phyloP scores from a whole-genome alignment of 202 grass and related monocot genomes.

The Carex arenaria region DNA sequence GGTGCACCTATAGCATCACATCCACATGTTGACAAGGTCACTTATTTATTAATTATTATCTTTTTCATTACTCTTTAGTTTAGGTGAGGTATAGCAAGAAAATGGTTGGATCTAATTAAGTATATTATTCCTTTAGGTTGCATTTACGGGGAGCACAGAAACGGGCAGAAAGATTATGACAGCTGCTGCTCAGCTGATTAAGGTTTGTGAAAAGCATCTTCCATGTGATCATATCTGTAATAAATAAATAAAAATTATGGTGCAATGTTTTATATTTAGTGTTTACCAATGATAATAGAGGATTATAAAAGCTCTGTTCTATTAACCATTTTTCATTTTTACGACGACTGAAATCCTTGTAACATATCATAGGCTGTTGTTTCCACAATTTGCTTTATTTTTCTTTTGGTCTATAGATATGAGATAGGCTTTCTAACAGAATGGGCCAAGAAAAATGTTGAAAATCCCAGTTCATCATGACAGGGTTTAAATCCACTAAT shows the following conservation, averaged over 20 bases:
- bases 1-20: conserved; percentile 93
- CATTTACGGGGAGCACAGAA: conserved; percentile 90
- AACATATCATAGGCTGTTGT: not conserved
- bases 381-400: not conserved
- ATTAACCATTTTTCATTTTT: not conserved
- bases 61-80: not conserved
- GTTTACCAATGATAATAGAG: not conserved
- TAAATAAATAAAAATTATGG: not conserved
- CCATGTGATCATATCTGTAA: not conserved
- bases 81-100: not conserved
- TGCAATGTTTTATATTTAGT: not conserved
- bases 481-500: not conserved
- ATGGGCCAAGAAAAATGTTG: not conserved
- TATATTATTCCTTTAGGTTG: conserved; percentile 46
- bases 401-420: not conserved
- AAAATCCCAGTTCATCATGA: not conserved
- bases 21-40: conserved; percentile 82
- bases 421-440: not conserved
- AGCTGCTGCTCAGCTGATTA: conserved; percentile 72
- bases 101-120: conserved; percentile 1
- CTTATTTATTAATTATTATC: conserved; percentile 16
- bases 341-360: not conserved
- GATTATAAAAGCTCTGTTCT: not conserved
- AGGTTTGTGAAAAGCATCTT: conserved; percentile 54
- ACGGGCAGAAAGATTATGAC: conserved; percentile 93